Base-by-base conservation (phyloP, 768 basidiomycete genomes). In the Nidula microcarpa region DNA sequence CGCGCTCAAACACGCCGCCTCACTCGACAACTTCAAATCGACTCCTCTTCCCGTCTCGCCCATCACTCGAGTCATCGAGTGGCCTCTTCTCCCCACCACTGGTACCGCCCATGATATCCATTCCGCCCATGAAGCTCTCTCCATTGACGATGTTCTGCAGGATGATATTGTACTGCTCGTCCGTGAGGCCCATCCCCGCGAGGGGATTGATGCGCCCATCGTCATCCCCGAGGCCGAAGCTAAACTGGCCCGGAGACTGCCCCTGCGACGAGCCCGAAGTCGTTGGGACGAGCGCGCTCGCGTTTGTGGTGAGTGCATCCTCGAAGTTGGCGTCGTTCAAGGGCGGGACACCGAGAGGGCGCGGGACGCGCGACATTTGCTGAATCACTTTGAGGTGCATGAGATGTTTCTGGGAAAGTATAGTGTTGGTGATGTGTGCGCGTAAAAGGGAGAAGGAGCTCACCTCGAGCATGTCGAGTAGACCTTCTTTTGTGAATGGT, bases 401-500 rank as follows among this genome's bases (percentile, higher is more conserved):
- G 33, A 94, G 74, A 62, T 94, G 91, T 82, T 91, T 94, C 87
- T 89, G 57, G 6, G 14, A 3, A 32, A 10, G 44, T 23, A 45
- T 55, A 23, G 47, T 51, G 33, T 55, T 50, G 33, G 36, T 33
- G 49, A 43, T 36, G 10, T 8, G 16, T 17, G 50, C n/a, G 50
- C 16, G 8, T 10, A 17, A 30, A 37, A 41, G 18, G 35, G 14
- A 18, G n/a, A 47, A 35, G 50, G 30, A 47, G 61, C 63, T 30
- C 50, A 91, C 90, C 74, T 98, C 96, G 56, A 98, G 86, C 85
- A 98, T 94, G 57, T 88, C 86, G 46, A 95, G 72, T 33, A 98
- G 73, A 13, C 90, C 89, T 64, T 94, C 86, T 67, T 93, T 92
- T n/a, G 91, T 96, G 72, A 98, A 98, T 3, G 96, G 96, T 68